Percentiles rank a stretch among this genome's conserved stretches.
Conservation (phyloP, 768 basidiomycete species). For the Lyophyllum shimeji region DNA sequence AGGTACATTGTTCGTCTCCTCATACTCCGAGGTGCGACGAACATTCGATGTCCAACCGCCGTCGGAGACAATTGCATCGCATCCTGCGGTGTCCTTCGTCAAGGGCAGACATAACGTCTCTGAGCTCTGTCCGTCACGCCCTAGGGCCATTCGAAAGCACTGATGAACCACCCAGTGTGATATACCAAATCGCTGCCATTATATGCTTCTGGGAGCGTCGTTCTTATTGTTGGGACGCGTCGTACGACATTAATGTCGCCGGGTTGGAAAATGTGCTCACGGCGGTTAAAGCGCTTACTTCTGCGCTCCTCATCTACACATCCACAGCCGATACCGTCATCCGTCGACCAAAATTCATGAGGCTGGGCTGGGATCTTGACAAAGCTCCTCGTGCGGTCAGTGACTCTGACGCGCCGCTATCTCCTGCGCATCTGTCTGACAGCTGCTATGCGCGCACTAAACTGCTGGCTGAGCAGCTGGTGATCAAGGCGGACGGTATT, state of each 20-base stretch:
- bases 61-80: conserved; percentile 16
- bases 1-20: conserved; percentile 34
- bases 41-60: conserved; percentile 31
- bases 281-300: conserved; percentile 40
- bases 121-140: conserved; percentile 24
- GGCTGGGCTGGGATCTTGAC: conserved; percentile 22
- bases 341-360: conserved; percentile 34
- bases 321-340: conserved; percentile 41
- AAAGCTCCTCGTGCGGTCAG: conserved; percentile 27
- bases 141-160: conserved; percentile 35
- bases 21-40: conserved; percentile 32
- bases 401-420: conserved; percentile 50
- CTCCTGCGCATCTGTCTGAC: conserved; percentile 30
- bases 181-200: conserved; percentile 55
- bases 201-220: conserved; percentile 60
- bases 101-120: conserved; percentile 31
- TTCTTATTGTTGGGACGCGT: conserved; percentile 37
- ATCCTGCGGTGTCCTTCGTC: conserved; percentile 28
- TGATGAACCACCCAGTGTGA: conserved; percentile 41
- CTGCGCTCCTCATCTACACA: conserved; percentile 46
- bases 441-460: conserved; percentile 59
- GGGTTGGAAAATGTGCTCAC: conserved; percentile 51
- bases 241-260: conserved; percentile 45
- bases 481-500: conserved; percentile 50
- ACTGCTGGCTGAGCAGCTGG: conserved; percentile 50